Percentiles rank a stretch among this genome's conserved stretches.
Evolutionary conservation across 163 green algal species (phyloP).

Genomic region (Volvox carteri): DNA sequence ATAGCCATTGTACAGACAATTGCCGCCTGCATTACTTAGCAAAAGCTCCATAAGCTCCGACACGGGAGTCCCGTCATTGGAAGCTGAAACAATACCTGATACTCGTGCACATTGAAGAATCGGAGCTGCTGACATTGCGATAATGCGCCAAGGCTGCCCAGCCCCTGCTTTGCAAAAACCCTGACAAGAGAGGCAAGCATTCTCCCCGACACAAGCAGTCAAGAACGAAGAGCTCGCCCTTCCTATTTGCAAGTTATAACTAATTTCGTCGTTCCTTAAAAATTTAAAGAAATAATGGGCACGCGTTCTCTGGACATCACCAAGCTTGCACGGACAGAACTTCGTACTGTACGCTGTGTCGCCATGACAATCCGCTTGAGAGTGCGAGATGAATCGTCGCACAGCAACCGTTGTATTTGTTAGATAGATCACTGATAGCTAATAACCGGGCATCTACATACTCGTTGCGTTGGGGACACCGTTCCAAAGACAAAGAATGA

Average conservation of each 20-base stretch:
- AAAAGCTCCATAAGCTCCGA: slow-evolving; percentile 18
- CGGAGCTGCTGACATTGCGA: slow-evolving; percentile 72
- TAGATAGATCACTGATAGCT: not conserved
- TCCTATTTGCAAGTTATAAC: not conserved
- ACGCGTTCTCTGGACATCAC: not conserved
- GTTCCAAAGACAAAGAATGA: not conserved
- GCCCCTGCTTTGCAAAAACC: not conserved
- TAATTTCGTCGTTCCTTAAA: not conserved
- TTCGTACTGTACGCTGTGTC: not conserved
- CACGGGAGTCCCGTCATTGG: not conserved
- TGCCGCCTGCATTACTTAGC: no score
- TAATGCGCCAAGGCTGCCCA: not conserved
- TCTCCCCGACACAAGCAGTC: not conserved
- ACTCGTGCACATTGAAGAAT: slow-evolving; percentile 95
- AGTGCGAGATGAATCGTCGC: not conserved
- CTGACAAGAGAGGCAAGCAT: slow-evolving; percentile 24
- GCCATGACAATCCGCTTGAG: not conserved
- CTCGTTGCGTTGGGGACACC: not conserved
- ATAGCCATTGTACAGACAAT: no score
- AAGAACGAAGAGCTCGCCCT: not conserved
- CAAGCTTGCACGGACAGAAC: not conserved
- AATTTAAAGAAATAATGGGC: not conserved
- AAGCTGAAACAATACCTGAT: slow-evolving; percentile 78
- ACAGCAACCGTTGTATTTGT: not conserved
- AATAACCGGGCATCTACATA: not conserved